These are phyloP conservation scores for Trifolium repens DNA, from an alignment of 306 rosid genomes.

Conservation along the genomic window DNA sequence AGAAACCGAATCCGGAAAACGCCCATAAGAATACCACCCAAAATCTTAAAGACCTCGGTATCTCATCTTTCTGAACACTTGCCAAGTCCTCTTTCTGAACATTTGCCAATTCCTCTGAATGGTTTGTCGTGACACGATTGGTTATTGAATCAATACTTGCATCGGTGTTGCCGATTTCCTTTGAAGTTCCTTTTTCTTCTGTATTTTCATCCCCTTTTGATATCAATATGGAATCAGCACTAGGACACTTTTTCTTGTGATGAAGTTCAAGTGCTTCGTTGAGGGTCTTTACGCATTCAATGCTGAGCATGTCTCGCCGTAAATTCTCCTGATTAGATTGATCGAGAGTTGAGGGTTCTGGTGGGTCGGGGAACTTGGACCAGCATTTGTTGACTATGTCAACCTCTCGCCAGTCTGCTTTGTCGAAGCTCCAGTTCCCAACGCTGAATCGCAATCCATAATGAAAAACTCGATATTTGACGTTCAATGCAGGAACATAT, in stretches of 20 bases:
- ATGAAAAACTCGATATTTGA: slow-evolving; percentile 89
- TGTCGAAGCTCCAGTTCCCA: slow-evolving; percentile 98
- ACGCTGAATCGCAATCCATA: slow-evolving; percentile 82
- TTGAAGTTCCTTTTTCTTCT: slow-evolving; percentile 49
- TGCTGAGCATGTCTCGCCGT: slow-evolving; percentile 78
- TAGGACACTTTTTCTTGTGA: slow-evolving; percentile 65
- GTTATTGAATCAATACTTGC: slow-evolving; percentile 39
- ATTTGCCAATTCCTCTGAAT: slow-evolving; percentile 45
- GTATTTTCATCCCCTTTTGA: slow-evolving; percentile 41
- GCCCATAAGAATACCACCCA: slow-evolving; percentile 85
- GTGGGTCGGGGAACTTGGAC: slow-evolving; percentile 89
- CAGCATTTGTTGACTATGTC: slow-evolving; percentile 83
- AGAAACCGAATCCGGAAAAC: slow-evolving; percentile 78
- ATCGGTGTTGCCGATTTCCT: slow-evolving; percentile 58
- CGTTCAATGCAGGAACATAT: slow-evolving; percentile 71
- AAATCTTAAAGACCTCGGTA: slow-evolving; percentile 69
- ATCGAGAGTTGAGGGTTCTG: slow-evolving; percentile 62
- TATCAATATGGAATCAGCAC: slow-evolving; percentile 51
- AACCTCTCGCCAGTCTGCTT: slow-evolving; percentile 78
- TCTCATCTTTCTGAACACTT: slow-evolving; percentile 53
- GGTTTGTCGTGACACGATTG: slow-evolving; percentile 38
- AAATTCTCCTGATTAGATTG: slow-evolving; percentile 42
- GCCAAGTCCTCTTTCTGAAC: no score
- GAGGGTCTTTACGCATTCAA: slow-evolving; percentile 76
- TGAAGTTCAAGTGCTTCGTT: slow-evolving; percentile 80